Conservation (phyloP, 2,329 filamentous ascomycete species). For the Tolypocladium ophioglossoides region DNA sequence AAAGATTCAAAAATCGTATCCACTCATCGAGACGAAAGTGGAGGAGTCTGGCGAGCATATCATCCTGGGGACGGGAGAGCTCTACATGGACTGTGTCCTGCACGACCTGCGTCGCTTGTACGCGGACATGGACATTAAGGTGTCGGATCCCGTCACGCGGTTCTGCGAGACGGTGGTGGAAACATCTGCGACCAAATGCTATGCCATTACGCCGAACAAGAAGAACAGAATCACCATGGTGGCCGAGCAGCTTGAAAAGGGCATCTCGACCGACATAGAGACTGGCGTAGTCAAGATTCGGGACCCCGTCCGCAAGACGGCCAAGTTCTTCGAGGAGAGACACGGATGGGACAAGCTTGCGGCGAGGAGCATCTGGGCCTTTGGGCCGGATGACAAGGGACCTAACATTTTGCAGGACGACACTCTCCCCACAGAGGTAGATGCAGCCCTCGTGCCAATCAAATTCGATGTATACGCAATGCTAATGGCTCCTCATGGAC, state of each 20-base stretch:
- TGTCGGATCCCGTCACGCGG: constrained; percentile 91
- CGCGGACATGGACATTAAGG: constrained; percentile 98
- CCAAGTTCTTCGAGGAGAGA: constrained; percentile 93
- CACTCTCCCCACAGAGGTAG: constrained; percentile 76
- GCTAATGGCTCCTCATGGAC: not conserved
- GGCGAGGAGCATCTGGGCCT: constrained; percentile 94
- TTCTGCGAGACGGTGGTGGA: constrained; percentile 98
- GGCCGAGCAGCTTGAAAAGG: constrained; percentile 88
- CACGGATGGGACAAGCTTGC: constrained; percentile 96
- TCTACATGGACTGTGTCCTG: constrained; percentile 99
- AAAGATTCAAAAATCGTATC: constrained; percentile 97
- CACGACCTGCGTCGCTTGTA: constrained; percentile 91
- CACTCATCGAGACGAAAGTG: constrained; percentile 89
- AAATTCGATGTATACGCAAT: not conserved
- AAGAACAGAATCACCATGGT: constrained; percentile 99
- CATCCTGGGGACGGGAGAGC: constrained; percentile 84
- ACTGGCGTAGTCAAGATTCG: constrained; percentile 81
- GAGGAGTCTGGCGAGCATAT: constrained; percentile 97
- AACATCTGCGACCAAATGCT: constrained; percentile 95
- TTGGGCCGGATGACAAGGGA: constrained; percentile 88
- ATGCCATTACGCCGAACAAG: constrained; percentile 95
- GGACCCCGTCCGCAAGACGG: constrained; percentile 84
- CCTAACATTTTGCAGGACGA: constrained; percentile 97
- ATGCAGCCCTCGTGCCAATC: not conserved
- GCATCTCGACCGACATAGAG: constrained; percentile 92